Evolutionary conservation across 192 early-diverging fungal species (phyloP).

Genomic region (Backusella australiensis): DNA sequence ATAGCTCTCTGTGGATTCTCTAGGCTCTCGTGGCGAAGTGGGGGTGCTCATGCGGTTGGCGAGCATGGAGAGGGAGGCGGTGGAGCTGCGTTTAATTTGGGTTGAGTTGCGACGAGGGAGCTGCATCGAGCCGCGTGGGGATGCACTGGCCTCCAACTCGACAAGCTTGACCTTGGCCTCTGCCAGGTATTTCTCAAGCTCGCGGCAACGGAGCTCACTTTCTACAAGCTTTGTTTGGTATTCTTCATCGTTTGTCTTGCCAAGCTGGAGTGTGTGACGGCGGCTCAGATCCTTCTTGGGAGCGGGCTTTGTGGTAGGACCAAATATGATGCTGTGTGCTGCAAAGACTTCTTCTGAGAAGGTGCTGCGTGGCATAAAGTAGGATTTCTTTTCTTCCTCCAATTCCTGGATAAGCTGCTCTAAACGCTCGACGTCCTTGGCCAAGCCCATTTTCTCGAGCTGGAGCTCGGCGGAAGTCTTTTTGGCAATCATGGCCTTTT

Average conservation of each 20-base stretch:
- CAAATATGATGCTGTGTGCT: slow-evolving; percentile 9
- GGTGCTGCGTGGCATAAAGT: slow-evolving; percentile 19
- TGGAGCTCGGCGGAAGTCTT: slow-evolving; percentile 32
- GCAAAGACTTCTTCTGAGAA: slow-evolving; percentile 34
- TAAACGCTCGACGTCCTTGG: slow-evolving; percentile 26
- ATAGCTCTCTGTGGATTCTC: slow-evolving; percentile 20
- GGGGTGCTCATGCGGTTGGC: slow-evolving; percentile 11
- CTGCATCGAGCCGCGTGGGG: slow-evolving; percentile 21
- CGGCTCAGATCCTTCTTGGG: slow-evolving; percentile 9
- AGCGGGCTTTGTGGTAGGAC: not conserved
- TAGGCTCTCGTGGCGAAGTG: not conserved
- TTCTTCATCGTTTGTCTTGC: not conserved
- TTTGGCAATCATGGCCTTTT: slow-evolving; percentile 26
- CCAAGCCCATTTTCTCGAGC: slow-evolving; percentile 25
- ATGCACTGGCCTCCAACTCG: slow-evolving; percentile 22
- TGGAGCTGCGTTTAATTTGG: slow-evolving; percentile 1
- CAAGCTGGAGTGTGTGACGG: slow-evolving; percentile 13
- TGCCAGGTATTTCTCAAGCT: slow-evolving; percentile 35
- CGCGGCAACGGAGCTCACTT: slow-evolving; percentile 34
- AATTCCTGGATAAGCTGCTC: slow-evolving; percentile 11
- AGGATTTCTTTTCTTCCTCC: slow-evolving; percentile 30
- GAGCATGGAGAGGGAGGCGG: slow-evolving; percentile 16
- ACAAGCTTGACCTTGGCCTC: slow-evolving; percentile 37
- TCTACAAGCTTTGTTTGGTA: slow-evolving; percentile 27
- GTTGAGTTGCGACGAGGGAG: slow-evolving; percentile 9